These are phyloP conservation scores for Falciphora oryzae DNA, from an alignment of 2,329 filamentous ascomycete species.

Conservation along the genomic window DNA sequence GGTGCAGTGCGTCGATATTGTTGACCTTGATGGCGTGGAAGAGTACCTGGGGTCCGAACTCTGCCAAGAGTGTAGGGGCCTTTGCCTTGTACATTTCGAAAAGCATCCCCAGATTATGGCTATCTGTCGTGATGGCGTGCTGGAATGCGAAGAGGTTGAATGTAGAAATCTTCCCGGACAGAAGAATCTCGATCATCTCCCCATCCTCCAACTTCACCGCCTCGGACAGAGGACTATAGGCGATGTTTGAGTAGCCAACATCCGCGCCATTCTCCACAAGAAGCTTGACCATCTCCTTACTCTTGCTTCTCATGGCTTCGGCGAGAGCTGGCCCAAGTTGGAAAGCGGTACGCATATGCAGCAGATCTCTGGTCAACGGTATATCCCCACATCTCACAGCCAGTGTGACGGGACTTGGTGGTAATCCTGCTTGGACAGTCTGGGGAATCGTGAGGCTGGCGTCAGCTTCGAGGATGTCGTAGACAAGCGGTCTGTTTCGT, in stretches of 20 bases:
- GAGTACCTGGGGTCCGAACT: background rate
- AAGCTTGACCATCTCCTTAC: background rate
- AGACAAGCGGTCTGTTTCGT: background rate
- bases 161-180: background rate
- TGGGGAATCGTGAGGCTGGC: background rate
- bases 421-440: no score
- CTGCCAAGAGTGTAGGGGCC: background rate
- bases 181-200: background rate
- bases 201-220: background rate
- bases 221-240: background rate
- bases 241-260: fast-evolving
- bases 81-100: background rate
- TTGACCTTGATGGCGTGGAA: background rate
- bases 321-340: background rate
- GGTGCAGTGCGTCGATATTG: background rate
- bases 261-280: background rate
- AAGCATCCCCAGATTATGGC: background rate
- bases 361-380: background rate
- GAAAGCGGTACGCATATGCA: background rate
- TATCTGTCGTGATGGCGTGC: background rate
- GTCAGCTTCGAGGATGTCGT: background rate
- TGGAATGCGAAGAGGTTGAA: background rate
- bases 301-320: background rate
- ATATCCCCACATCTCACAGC: background rate
- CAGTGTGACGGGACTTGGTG: no score